Evolutionary conservation across 768 basidiomycete species (phyloP).

Genomic region (Symmetrospora coprosmae): DNA sequence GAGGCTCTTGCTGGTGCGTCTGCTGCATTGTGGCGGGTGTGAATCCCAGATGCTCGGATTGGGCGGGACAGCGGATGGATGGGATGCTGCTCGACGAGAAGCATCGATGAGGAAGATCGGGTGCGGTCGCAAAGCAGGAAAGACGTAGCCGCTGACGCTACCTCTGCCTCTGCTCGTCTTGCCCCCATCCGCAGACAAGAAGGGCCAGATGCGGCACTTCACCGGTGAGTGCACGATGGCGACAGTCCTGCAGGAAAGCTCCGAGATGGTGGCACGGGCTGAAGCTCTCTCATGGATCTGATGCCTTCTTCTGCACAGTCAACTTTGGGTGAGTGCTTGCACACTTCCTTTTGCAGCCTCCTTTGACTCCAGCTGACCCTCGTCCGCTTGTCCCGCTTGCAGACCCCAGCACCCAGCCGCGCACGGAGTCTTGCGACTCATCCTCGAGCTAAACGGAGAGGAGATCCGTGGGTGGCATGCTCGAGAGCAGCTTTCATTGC

Average conservation of each 20-base stretch:
- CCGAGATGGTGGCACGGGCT: slow-evolving; percentile 6
- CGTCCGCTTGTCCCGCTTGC: slow-evolving; percentile 1
- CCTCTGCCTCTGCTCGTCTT: not conserved
- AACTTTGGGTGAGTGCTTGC: slow-evolving; percentile 78
- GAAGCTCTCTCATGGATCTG: not conserved
- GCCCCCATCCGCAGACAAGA: slow-evolving; percentile 43
- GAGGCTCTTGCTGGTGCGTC: slow-evolving; percentile 56
- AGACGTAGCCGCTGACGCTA: not conserved
- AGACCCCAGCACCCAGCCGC: slow-evolving; percentile 97
- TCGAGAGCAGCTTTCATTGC: slow-evolving; percentile 50
- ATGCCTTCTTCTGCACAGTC: slow-evolving; percentile 42
- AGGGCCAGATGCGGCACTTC: slow-evolving; percentile 79
- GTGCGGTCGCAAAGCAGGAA: not conserved
- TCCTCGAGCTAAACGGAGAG: slow-evolving; percentile 93
- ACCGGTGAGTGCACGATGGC: slow-evolving; percentile 50
- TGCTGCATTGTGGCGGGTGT: slow-evolving; percentile 8
- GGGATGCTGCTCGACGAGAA: too few species aligned
- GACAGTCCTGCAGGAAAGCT: slow-evolving; percentile 2
- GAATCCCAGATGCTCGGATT: not conserved
- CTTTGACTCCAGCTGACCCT: too few species aligned
- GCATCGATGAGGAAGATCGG: not conserved
- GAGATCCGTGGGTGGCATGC: slow-evolving; percentile 46
- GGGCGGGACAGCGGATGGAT: too few species aligned
- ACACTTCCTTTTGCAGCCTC: too few species aligned
- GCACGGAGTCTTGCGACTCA: slow-evolving; percentile 93